phyloP scores from a whole-genome alignment of 768 basidiomycete genomes.

The Pseudohyphozyma bogoriensis region DNA sequence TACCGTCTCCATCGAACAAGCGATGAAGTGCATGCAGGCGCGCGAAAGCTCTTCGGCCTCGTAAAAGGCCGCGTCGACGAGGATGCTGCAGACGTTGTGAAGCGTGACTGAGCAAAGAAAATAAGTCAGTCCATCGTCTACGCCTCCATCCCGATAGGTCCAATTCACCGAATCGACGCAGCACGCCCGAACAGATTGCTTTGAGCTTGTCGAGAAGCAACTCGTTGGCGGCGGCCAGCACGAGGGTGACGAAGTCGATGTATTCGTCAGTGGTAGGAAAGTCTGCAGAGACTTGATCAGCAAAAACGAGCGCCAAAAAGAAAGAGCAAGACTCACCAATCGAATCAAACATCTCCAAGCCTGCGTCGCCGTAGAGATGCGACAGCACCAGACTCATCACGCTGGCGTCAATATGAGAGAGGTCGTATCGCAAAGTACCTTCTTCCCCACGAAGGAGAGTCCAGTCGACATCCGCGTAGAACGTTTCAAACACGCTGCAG shows the following conservation, averaged over 20 bases:
- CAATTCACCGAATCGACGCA: conserved; percentile 39
- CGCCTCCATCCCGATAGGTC: neutral
- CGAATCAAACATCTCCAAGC: conserved; percentile 57
- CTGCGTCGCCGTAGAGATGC: conserved; percentile 62
- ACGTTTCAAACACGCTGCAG: conserved; percentile 68
- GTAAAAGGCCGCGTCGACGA: conserved; percentile 70
- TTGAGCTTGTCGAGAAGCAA: conserved; percentile 76
- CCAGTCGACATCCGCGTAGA: conserved; percentile 80
- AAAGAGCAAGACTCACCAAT: conserved; percentile 46
- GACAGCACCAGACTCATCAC: conserved; percentile 64
- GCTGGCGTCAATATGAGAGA: conserved; percentile 63
- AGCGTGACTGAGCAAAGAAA: conserved; percentile 49
- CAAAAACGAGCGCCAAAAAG: neutral
- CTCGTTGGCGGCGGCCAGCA: conserved; percentile 83
- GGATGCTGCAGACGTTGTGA: conserved; percentile 66
- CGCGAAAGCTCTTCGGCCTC: conserved; percentile 58
- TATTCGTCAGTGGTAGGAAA: conserved; percentile 62
- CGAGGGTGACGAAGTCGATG: conserved; percentile 74
- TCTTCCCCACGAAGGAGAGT: conserved; percentile 47
- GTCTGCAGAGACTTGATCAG: conserved; percentile 44
- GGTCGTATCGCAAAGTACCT: conserved; percentile 53
- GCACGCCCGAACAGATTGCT: conserved; percentile 65
- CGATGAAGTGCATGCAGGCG: conserved; percentile 65
- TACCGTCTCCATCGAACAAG: conserved; percentile 73
- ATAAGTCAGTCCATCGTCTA: neutral